Percentiles rank a stretch among this genome's conserved stretches.
phyloP scores from a whole-genome alignment of 1,284 basidiomycete species.

The Moniliophthora roreri region DNA sequence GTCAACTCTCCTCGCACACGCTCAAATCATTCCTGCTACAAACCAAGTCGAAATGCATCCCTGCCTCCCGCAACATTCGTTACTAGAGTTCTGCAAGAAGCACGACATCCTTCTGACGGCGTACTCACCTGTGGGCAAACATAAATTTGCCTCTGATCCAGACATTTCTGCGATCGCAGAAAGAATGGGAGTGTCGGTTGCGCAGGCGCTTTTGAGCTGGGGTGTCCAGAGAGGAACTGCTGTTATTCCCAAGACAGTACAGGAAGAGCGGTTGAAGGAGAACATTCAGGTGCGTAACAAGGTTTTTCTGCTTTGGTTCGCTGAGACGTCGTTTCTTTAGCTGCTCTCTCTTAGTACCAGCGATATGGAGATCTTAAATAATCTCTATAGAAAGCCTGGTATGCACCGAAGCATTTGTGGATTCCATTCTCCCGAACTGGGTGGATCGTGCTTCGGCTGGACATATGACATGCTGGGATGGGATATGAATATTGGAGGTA shows the following conservation, averaged over 20 bases:
- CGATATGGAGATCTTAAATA: slow-evolving; percentile 25
- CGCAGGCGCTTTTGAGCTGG: slow-evolving; percentile 45
- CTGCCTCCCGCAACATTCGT: slow-evolving; percentile 40
- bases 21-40: slow-evolving; percentile 45
- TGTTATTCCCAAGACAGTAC: slow-evolving; percentile 39
- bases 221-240: slow-evolving; percentile 34
- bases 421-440: slow-evolving; percentile 22
- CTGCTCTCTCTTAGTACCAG: slow-evolving; percentile 26
- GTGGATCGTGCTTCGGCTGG: slow-evolving; percentile 29
- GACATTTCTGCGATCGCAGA: slow-evolving; percentile 38
- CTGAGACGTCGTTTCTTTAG: slow-evolving; percentile 19
- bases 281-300: slow-evolving; percentile 33
- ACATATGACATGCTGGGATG: slow-evolving; percentile 29
- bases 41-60: slow-evolving; percentile 55
- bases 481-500: slow-evolving; percentile 24
- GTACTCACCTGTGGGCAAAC: slow-evolving; percentile 51
- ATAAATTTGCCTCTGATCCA: slow-evolving; percentile 19
- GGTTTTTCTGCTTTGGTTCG: background rate
- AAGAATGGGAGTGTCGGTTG: slow-evolving; percentile 35
- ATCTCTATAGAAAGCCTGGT: slow-evolving; percentile 20
- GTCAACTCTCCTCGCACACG: slow-evolving; percentile 27
- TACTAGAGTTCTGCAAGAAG: slow-evolving; percentile 44
- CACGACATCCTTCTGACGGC: slow-evolving; percentile 50
- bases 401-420: slow-evolving; percentile 27
- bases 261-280: slow-evolving; percentile 35